A percentile compares a stretch with the other conserved stretches of the same genome.
Evolutionary conservation across 257 asterid species (phyloP).

Genomic region (Ligustrum vulgare): DNA sequence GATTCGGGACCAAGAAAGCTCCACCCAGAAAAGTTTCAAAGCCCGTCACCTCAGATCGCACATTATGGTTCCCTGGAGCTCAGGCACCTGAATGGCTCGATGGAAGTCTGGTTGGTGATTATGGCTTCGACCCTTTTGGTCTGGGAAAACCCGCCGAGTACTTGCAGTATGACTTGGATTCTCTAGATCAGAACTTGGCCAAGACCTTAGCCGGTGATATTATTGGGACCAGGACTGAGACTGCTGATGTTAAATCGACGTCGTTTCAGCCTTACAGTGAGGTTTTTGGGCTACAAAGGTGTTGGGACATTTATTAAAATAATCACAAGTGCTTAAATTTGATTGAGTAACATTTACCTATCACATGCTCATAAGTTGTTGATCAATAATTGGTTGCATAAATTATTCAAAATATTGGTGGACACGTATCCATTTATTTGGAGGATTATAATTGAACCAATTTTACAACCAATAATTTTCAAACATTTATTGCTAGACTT

Average conservation of each 20-base stretch:
- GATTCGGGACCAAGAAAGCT: slow-evolving; percentile 58
- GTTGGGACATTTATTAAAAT: no score
- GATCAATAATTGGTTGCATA: no score
- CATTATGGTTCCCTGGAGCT: slow-evolving; percentile 91
- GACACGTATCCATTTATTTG: no score
- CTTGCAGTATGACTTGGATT: slow-evolving; percentile 81
- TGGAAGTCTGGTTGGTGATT: slow-evolving; percentile 84
- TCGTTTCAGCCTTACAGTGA: slow-evolving; percentile 91
- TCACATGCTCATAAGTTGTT: no score
- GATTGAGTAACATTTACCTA: no score
- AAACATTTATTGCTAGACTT: no score
- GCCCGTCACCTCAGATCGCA: slow-evolving; percentile 49
- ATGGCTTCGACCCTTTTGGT: slow-evolving; percentile 93
- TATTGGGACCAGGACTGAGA: slow-evolving; percentile 84
- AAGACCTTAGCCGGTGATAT: slow-evolving; percentile 73
- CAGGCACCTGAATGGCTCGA: slow-evolving; percentile 80
- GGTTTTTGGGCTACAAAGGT: slow-evolving; percentile 87
- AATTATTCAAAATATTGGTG: no score
- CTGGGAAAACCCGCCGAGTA: slow-evolving; percentile 93
- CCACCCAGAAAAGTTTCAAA: slow-evolving; percentile 42
- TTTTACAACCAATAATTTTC: no score
- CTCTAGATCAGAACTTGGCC: slow-evolving; percentile 85
- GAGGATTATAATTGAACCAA: no score
- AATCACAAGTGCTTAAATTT: no score
- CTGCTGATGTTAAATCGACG: slow-evolving; percentile 63